Conservation (phyloP, 768 basidiomycete species). For the Bullera alba region DNA sequence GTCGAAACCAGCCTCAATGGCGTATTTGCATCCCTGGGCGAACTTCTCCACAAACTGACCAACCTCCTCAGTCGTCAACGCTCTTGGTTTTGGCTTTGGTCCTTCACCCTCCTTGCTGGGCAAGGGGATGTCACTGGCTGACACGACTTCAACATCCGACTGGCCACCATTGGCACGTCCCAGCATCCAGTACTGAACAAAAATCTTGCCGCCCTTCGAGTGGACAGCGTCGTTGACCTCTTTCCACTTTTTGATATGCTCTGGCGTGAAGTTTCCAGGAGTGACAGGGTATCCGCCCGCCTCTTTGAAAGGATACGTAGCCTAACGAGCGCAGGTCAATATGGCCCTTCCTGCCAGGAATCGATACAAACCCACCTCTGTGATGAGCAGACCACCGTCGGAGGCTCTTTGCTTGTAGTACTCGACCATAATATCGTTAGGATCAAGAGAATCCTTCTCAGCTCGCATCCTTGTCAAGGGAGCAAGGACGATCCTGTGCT, state of each 20-base stretch:
- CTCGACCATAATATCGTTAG: constrained; percentile 22
- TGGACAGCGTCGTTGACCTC: constrained; percentile 57
- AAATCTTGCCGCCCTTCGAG: constrained; percentile 53
- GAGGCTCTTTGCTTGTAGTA: constrained; percentile 43
- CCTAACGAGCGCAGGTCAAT: not conserved
- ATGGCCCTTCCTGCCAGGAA: not conserved
- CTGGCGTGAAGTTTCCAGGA: constrained; percentile 62
- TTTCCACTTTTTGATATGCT: constrained; percentile 58
- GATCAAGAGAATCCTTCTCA: constrained; percentile 13
- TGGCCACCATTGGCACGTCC: constrained; percentile 41
- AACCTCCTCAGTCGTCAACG: constrained; percentile 49
- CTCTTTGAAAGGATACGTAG: constrained; percentile 51
- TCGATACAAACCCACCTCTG: constrained; percentile 37
- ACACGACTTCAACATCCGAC: constrained; percentile 11
- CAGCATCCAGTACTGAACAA: constrained; percentile 57
- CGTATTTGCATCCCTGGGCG: constrained; percentile 55
- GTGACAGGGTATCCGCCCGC: constrained; percentile 53
- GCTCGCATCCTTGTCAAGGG: constrained; percentile 38
- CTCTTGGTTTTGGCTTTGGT: constrained; percentile 9
- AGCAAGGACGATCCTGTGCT: constrained; percentile 39
- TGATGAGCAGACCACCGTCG: constrained; percentile 40
- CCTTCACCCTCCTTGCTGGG: constrained; percentile 1
- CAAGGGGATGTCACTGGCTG: constrained; percentile 14
- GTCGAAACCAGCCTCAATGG: constrained; percentile 62
- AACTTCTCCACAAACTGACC: constrained; percentile 32